phyloP scores from a whole-genome alignment of 2,329 filamentous ascomycete genomes.

The Aspergillus felis region DNA sequence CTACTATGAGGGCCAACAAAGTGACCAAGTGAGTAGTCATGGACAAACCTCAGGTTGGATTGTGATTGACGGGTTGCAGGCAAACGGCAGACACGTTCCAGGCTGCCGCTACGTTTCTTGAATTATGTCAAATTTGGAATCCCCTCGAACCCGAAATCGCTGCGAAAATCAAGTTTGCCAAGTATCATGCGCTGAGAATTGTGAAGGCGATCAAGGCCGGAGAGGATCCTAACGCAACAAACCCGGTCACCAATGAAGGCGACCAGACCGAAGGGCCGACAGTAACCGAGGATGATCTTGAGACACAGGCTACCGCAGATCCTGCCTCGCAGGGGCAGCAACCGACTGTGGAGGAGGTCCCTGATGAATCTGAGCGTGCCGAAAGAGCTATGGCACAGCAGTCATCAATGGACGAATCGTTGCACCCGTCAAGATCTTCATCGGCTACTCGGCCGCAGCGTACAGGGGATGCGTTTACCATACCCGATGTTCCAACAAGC shows the following conservation, averaged over 20 bases:
- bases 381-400: constrained; percentile 42
- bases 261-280: constrained; percentile 42
- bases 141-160: constrained; percentile 68
- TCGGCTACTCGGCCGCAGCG: constrained; percentile 32
- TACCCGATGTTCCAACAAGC: constrained; percentile 21
- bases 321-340: constrained; percentile 45
- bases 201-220: constrained; percentile 85
- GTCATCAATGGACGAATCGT: constrained; percentile 48
- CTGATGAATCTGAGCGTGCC: constrained; percentile 53
- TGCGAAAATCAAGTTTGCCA: constrained; percentile 91
- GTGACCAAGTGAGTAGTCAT: constrained; percentile 63
- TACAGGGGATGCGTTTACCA: constrained; percentile 16
- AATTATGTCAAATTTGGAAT: constrained; percentile 81
- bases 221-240: constrained; percentile 86
- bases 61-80: constrained; percentile 41
- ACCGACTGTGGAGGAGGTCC: constrained; percentile 57
- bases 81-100: constrained; percentile 93
- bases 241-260: constrained; percentile 63
- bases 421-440: constrained; percentile 46
- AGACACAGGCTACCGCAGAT: constrained; percentile 51
- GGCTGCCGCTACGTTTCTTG: constrained; percentile 87
- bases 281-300: constrained; percentile 62
- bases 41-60: constrained; percentile 5
- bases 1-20: constrained; percentile 75
- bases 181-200: constrained; percentile 91